Evolutionary conservation across 1,284 basidiomycete species (phyloP).

Genomic region (Leccinum solheimii): DNA sequence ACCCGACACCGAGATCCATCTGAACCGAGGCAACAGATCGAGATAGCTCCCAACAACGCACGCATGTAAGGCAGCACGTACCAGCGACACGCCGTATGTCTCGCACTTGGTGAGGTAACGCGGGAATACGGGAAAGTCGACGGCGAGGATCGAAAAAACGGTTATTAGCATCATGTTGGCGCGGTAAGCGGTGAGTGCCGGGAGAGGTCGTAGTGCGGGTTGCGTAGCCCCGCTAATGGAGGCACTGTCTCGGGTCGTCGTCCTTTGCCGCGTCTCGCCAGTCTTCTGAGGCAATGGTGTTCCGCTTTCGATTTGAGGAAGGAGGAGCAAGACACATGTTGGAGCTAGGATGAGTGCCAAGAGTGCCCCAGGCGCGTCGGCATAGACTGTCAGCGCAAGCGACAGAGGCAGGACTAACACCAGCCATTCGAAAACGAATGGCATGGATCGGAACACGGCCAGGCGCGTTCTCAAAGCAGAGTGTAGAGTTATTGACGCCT

Average conservation of each 20-base stretch:
- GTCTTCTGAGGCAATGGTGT: slow-evolving; percentile 39
- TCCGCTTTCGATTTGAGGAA: slow-evolving; percentile 46
- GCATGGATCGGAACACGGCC: slow-evolving; percentile 36
- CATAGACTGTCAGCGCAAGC: slow-evolving; percentile 76
- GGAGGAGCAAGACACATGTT: slow-evolving; percentile 43
- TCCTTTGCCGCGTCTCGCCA: slow-evolving; percentile 14
- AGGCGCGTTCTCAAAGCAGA: slow-evolving; percentile 55
- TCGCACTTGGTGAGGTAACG: slow-evolving; percentile 90
- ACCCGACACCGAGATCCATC: slow-evolving; percentile 99
- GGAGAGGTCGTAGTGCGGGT: slow-evolving; percentile 44
- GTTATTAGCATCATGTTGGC: slow-evolving; percentile 97
- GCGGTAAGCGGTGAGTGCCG: slow-evolving; percentile 86
- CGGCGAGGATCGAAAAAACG: slow-evolving; percentile 87
- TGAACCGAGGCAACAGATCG: slow-evolving; percentile 34
- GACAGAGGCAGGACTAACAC: slow-evolving; percentile 76
- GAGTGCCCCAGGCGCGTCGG: slow-evolving; percentile 56
- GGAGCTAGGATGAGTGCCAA: slow-evolving; percentile 51
- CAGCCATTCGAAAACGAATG: slow-evolving; percentile 59
- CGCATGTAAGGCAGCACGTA: slow-evolving; percentile 39
- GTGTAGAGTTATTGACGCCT: slow-evolving; percentile 75
- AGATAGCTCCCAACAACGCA: slow-evolving; percentile 1
- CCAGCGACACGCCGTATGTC: slow-evolving; percentile 89
- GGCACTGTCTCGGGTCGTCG: slow-evolving; percentile 20
- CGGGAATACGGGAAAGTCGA: slow-evolving; percentile 94
- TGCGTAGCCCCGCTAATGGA: slow-evolving; percentile 5